Conservation (phyloP, 768 basidiomycete genomes). For the Hemileccinum impolitum region DNA sequence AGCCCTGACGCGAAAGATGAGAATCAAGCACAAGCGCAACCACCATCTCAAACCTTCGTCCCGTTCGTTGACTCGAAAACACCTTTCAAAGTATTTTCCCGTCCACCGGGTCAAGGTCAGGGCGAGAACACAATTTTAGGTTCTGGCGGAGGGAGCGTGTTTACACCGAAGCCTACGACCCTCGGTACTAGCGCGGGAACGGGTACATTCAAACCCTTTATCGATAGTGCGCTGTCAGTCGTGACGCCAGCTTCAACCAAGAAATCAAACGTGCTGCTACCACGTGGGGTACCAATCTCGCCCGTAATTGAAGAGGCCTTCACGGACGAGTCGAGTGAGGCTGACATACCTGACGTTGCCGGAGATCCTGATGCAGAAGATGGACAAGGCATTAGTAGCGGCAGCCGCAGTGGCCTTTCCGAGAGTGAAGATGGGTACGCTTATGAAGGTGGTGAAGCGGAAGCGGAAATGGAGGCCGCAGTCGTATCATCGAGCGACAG, state of each 20-base stretch:
- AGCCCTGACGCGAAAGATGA: conserved; percentile 19
- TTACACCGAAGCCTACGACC: conserved; percentile 43
- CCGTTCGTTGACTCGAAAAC: conserved; percentile 39
- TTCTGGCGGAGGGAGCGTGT: conserved; percentile 26
- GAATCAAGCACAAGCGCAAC: conserved; percentile 13
- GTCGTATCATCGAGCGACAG: conserved; percentile 30
- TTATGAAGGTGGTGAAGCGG: conserved; percentile 27
- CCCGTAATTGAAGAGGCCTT: conserved; percentile 25
- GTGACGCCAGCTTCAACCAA: conserved; percentile 18
- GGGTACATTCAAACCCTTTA: conserved; percentile 38
- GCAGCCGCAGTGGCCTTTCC: conserved; percentile 30
- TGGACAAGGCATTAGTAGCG: conserved; percentile 20
- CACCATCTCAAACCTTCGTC: conserved; percentile 36
- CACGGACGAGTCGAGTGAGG: conserved; percentile 34
- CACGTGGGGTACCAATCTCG: conserved; percentile 15
- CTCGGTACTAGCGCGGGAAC: conserved; percentile 2
- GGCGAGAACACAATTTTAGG: conserved; percentile 33
- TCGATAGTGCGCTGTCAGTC: conserved; percentile 20
- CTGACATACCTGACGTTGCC: conserved; percentile 15
- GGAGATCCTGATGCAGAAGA: conserved; percentile 26
- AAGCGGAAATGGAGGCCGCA: conserved; percentile 26
- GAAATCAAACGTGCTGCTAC: conserved; percentile 18
- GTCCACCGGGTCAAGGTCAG: conserved; percentile 47
- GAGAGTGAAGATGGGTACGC: conserved; percentile 34
- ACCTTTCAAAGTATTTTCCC: conserved; percentile 65